phyloP scores from a whole-genome alignment of 2,329 filamentous ascomycete genomes.

The Chrysosphaeria jannelii region DNA sequence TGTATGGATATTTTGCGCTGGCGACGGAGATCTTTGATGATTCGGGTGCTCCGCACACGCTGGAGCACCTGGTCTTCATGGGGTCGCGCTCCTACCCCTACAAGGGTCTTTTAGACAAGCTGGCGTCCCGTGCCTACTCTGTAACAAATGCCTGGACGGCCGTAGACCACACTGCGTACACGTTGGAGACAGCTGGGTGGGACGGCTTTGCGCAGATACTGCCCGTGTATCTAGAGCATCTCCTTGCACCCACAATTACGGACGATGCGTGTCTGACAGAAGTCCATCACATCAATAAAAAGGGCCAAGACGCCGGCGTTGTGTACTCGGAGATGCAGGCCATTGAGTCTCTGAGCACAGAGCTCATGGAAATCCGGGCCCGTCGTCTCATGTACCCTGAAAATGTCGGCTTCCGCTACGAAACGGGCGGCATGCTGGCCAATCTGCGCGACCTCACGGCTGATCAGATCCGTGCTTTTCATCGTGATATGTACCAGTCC shows the following conservation, averaged over 20 bases:
- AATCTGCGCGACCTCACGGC: constrained; percentile 61
- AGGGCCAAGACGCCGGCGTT: constrained; percentile 82
- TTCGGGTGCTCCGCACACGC: constrained; percentile 65
- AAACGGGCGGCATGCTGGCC: constrained; percentile 95
- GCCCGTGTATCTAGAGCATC: constrained; percentile 82
- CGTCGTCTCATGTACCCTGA: constrained; percentile 63
- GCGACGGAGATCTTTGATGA: constrained; percentile 96
- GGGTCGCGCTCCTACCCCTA: constrained; percentile 82
- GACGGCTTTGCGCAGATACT: constrained; percentile 86
- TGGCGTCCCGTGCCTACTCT: constrained; percentile 79
- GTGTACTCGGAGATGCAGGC: constrained; percentile 99
- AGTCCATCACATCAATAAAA: constrained; percentile 81
- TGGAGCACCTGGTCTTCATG: constrained; percentile 67
- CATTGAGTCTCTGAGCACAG: constrained; percentile 53
- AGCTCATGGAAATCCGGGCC: constrained; percentile 66
- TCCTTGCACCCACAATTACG: constrained; percentile 71
- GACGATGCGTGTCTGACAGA: constrained; percentile 86
- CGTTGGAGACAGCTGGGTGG: constrained; percentile 83
- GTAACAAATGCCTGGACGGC: constrained; percentile 93
- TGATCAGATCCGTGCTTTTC: constrained; percentile 78
- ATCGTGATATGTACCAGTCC: constrained; percentile 91
- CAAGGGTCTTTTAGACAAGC: constrained; percentile 82
- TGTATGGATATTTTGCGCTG: constrained; percentile 79
- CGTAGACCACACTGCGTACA: constrained; percentile 89
- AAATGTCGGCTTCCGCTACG: constrained; percentile 76